These are phyloP conservation scores for Globisporangium polare DNA, from an alignment of 352 stramenopile genomes.

Conservation along the genomic window DNA sequence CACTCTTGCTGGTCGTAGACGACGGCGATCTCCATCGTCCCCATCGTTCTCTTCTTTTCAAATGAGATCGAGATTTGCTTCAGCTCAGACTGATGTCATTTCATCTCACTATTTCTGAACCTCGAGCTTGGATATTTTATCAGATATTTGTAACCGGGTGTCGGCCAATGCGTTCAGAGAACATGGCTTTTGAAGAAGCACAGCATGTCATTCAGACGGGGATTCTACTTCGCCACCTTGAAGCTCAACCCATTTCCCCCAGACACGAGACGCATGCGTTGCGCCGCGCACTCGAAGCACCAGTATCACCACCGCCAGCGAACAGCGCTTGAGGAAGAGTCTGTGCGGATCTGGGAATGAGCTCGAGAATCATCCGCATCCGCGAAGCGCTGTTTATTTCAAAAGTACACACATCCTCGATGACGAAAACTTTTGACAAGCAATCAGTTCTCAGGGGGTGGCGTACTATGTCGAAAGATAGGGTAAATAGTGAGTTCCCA, in stretches of 20 bases:
- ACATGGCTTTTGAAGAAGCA: neutral
- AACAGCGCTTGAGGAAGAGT: too few species aligned
- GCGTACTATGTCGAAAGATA: too few species aligned
- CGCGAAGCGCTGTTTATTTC: too few species aligned
- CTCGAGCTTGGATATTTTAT: neutral
- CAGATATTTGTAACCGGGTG: neutral
- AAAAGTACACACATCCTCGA: too few species aligned
- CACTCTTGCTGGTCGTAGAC: conserved; percentile 60
- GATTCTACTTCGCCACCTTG: neutral
- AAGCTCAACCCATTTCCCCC: too few species aligned
- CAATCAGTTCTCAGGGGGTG: too few species aligned
- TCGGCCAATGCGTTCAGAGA: neutral
- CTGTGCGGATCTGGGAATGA: too few species aligned
- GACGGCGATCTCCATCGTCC: conserved; percentile 35
- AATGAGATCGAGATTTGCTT: neutral
- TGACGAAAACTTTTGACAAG: too few species aligned
- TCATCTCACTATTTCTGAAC: neutral
- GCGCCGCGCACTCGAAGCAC: neutral
- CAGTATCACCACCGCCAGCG: neutral
- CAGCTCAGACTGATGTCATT: neutral
- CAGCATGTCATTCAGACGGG: neutral
- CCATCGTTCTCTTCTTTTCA: neutral
- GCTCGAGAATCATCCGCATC: too few species aligned
- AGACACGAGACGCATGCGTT: too few species aligned
- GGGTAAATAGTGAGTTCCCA: too few species aligned